phyloP scores from a whole-genome alignment of 2,329 filamentous ascomycete genomes.

The Penicillium sumatraense region DNA sequence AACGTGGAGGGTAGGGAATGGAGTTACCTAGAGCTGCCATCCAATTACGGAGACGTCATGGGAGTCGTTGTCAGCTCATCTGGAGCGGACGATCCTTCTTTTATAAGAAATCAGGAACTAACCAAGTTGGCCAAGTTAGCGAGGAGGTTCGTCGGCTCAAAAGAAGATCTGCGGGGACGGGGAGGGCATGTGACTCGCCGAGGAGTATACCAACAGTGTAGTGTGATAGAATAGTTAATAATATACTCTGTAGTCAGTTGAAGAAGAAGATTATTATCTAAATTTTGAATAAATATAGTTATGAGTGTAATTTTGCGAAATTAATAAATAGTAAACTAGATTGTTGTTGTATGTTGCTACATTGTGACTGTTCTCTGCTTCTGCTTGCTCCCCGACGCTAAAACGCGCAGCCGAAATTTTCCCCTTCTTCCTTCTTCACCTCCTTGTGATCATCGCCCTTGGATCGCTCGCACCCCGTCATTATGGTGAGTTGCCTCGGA shows the following conservation, averaged over 20 bases:
- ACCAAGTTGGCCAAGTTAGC: background rate
- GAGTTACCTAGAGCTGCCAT: constrained; percentile 56
- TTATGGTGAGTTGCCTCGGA: constrained; percentile 35
- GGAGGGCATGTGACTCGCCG: constrained; percentile 29
- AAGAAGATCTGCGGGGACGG: constrained; percentile 29
- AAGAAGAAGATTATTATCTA: no score
- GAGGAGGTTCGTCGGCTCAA: constrained; percentile 24
- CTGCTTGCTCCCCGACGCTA: constrained; percentile 28
- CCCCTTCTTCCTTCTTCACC: constrained; percentile 29
- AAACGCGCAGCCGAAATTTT: constrained; percentile 33
- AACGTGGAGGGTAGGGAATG: constrained; percentile 20
- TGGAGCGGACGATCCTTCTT: constrained; percentile 34
- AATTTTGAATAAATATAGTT: background rate
- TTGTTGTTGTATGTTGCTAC: background rate
- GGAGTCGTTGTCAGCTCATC: constrained; percentile 23
- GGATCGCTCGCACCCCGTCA: constrained; percentile 18
- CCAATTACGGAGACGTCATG: constrained; percentile 46
- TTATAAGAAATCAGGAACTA: background rate
- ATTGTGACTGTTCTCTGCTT: background rate
- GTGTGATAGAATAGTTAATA: background rate
- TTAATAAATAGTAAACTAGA: background rate
- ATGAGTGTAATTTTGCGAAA: background rate
- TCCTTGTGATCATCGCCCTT: constrained; percentile 22
- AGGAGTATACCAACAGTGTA: background rate
- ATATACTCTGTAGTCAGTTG: background rate